These are phyloP conservation scores for Debaryomycetaceae sp. DNA, from an alignment of 1,139 yeast genomes.

Conservation along the genomic window DNA sequence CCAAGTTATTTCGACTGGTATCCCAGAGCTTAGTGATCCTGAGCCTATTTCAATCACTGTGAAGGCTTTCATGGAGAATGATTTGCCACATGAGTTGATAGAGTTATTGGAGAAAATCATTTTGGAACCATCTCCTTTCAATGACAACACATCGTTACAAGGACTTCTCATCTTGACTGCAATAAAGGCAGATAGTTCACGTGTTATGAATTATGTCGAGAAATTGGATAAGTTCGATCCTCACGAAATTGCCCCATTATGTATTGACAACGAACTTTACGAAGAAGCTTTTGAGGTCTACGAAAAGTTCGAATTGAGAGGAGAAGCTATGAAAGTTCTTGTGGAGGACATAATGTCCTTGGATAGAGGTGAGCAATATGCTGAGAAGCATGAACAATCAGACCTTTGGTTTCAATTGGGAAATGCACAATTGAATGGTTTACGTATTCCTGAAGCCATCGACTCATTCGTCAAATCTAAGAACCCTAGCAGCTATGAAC, in stretches of 20 bases:
- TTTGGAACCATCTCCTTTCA: constrained; percentile 94
- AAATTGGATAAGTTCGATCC: constrained; percentile 90
- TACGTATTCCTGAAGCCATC: constrained; percentile 89
- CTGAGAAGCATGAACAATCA: constrained; percentile 81
- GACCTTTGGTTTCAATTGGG: constrained; percentile 96
- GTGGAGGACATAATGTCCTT: constrained; percentile 91
- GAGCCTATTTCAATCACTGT: constrained; percentile 96
- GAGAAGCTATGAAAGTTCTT: constrained; percentile 83
- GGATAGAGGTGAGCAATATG: constrained; percentile 92
- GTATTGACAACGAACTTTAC: constrained; percentile 80
- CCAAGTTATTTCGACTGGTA: constrained; percentile 93
- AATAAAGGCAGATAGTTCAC: constrained; percentile 87
- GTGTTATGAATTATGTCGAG: constrained; percentile 81
- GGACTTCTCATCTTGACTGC: constrained; percentile 91
- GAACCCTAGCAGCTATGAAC: constrained; percentile 86
- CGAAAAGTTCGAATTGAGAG: constrained; percentile 74
- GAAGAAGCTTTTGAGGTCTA: constrained; percentile 96
- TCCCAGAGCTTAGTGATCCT: constrained; percentile 92
- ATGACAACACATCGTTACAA: constrained; percentile 91
- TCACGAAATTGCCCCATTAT: constrained; percentile 87
- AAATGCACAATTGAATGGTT: constrained; percentile 92
- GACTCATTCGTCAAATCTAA: constrained; percentile 85
- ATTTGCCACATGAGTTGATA: constrained; percentile 86
- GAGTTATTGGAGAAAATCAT: constrained; percentile 94
- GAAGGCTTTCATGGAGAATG: constrained; percentile 95